Evolutionary conservation across 257 asterid genomes (phyloP).

Genomic region (Nyctanthes arbortristis): DNA sequence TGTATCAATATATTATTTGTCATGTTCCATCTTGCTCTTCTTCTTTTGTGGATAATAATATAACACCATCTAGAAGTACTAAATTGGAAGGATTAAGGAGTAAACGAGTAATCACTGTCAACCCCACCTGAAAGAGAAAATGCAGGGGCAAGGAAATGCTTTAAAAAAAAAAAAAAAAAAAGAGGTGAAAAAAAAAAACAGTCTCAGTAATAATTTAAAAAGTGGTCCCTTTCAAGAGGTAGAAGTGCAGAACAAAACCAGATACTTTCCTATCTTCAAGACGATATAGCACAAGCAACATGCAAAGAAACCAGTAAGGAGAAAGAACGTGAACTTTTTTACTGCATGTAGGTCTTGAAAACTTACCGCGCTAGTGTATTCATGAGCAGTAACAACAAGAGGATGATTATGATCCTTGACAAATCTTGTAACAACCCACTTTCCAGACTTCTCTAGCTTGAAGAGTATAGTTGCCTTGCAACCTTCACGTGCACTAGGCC

Average conservation of each 20-base stretch:
- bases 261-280: background rate
- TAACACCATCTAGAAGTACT: background rate
- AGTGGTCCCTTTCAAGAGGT: background rate
- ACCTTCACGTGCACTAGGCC: slow-evolving; percentile 61
- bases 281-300: slow-evolving; percentile 1
- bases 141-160: background rate
- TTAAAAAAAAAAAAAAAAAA: too few species aligned
- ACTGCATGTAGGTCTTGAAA: background rate
- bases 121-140: background rate
- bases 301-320: background rate
- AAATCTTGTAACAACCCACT: slow-evolving; percentile 62
- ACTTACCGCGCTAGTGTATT: slow-evolving; percentile 39
- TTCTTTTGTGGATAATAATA: background rate
- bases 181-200: background rate
- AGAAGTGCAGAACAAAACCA: background rate
- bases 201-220: background rate
- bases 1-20: too few species aligned
- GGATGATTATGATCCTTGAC: slow-evolving; percentile 69
- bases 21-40: background rate
- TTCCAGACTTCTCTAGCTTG: slow-evolving; percentile 60
- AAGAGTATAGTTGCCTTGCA: slow-evolving; percentile 60
- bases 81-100: background rate
- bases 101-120: background rate
- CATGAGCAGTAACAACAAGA: slow-evolving; percentile 32
- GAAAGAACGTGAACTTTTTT: slow-evolving; percentile 6